Conservation (phyloP, 345 rosid genomes). For the Euphorbia lathyris region DNA sequence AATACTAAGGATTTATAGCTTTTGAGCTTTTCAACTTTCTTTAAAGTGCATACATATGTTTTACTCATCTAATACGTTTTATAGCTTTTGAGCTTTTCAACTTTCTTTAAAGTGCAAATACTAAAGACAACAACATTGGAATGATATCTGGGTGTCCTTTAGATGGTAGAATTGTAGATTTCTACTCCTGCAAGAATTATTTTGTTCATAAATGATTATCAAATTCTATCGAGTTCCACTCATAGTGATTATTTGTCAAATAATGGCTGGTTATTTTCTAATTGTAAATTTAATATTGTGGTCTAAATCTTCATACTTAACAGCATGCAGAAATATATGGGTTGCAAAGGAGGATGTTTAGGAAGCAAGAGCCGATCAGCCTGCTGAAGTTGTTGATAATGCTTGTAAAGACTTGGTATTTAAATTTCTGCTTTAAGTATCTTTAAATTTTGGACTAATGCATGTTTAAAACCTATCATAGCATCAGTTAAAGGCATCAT, state of each 20-base stretch:
- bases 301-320: constrained; percentile 10
- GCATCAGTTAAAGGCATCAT: too few species aligned
- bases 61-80: too few species aligned
- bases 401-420: constrained; percentile 84
- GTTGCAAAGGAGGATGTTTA: constrained; percentile 84
- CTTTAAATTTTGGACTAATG: background rate
- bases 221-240: background rate
- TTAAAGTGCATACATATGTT: background rate
- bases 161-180: background rate
- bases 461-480: background rate
- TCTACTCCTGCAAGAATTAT: background rate
- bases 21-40: background rate
- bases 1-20: background rate
- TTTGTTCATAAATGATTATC: background rate
- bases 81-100: background rate
- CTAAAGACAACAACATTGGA: too few species aligned
- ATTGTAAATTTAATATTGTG: background rate
- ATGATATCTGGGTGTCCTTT: too few species aligned
- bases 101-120: too few species aligned
- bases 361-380: constrained; percentile 91
- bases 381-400: constrained; percentile 86
- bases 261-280: background rate
- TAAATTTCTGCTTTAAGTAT: constrained; percentile 5
- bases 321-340: constrained; percentile 79
- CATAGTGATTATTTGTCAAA: background rate